Evolutionary conservation across 371 early-diverging fungal species (phyloP).

Genomic region (Rhizopus stolonifer): DNA sequence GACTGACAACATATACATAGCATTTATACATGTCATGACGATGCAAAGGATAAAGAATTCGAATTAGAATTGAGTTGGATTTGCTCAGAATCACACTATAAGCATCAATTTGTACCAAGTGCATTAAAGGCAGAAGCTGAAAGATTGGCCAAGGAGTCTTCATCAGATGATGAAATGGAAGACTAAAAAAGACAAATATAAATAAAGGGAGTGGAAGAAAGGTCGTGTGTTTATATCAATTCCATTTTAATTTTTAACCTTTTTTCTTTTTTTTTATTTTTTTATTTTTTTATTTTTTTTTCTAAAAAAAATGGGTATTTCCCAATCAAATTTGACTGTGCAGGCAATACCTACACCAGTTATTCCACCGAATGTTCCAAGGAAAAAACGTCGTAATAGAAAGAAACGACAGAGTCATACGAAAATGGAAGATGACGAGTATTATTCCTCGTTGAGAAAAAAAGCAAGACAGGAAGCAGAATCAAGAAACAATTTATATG

Average conservation of each 20-base stretch:
- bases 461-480: slow-evolving; percentile 48
- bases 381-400: too few species aligned
- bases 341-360: too few species aligned
- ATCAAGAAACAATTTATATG: slow-evolving; percentile 42
- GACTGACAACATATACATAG: slow-evolving; percentile 32
- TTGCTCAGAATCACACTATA: slow-evolving; percentile 74
- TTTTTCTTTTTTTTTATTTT: not conserved
- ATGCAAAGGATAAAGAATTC: slow-evolving; percentile 96
- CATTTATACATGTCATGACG: slow-evolving; percentile 94
- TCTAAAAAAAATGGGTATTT: slow-evolving; percentile 13
- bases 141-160: slow-evolving; percentile 71
- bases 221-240: not conserved
- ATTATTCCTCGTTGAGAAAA: slow-evolving; percentile 34
- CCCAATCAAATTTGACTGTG: too few species aligned
- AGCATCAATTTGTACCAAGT: slow-evolving; percentile 87
- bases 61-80: slow-evolving; percentile 97
- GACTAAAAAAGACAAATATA: slow-evolving; percentile 24
- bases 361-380: too few species aligned
- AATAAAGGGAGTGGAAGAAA: too few species aligned
- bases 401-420: too few species aligned
- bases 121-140: slow-evolving; percentile 88
- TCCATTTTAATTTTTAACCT: slow-evolving; percentile 1
- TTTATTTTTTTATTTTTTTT: slow-evolving; percentile 6
- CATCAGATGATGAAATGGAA: slow-evolving; percentile 58
- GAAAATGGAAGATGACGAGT: slow-evolving; percentile 37